Evolutionary conservation across 1,284 basidiomycete genomes (phyloP).

Genomic region (Mycosarcoma mackinlayi): DNA sequence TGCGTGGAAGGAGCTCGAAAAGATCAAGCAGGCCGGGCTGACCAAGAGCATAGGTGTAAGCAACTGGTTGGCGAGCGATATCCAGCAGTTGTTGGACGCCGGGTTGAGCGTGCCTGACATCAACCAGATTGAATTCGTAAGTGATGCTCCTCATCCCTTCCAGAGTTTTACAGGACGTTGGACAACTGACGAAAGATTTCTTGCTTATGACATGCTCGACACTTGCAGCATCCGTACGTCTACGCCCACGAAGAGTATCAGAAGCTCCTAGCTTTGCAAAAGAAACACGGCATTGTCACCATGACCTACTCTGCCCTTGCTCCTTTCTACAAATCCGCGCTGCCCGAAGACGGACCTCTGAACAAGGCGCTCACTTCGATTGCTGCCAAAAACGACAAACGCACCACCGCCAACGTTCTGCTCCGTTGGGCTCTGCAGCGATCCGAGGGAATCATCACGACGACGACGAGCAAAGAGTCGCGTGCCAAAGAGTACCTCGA

Average conservation of each 20-base stretch:
- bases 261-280: conserved; percentile 43
- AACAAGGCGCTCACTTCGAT: conserved; percentile 40
- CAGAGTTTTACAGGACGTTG: too few relatives aligned
- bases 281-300: conserved; percentile 46
- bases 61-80: conserved; percentile 55
- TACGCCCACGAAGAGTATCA: conserved; percentile 43
- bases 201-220: too few relatives aligned
- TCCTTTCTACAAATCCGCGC: conserved; percentile 40
- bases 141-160: neutral
- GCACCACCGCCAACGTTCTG: conserved; percentile 41
- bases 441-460: conserved; percentile 52
- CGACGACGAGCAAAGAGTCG: conserved; percentile 48
- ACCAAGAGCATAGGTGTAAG: conserved; percentile 53
- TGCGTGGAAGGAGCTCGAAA: conserved; percentile 54
- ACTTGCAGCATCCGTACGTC: conserved; percentile 38
- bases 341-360: conserved; percentile 36
- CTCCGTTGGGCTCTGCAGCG: conserved; percentile 51
- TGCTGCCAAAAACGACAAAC: conserved; percentile 33
- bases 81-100: conserved; percentile 52
- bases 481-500: conserved; percentile 45
- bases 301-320: conserved; percentile 54
- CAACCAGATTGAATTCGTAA: conserved; percentile 59
- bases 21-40: conserved; percentile 48
- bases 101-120: conserved; percentile 51
- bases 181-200: too few relatives aligned